A percentile compares a stretch with the other conserved stretches of the same genome.
phyloP scores from a whole-genome alignment of 2,329 filamentous ascomycete species.

The Penicillium sp. region DNA sequence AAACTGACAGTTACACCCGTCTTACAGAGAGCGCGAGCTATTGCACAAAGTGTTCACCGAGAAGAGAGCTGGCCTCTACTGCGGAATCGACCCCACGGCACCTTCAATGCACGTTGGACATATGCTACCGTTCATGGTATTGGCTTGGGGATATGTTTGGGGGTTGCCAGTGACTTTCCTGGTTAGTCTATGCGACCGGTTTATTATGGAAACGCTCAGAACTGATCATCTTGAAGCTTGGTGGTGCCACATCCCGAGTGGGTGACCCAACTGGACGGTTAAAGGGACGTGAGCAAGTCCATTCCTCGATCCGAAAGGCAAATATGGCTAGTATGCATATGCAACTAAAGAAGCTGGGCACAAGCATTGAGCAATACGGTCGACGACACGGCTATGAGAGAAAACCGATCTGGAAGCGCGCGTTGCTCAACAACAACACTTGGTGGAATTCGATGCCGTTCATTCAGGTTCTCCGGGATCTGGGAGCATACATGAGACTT shows the following conservation, averaged over 20 bases:
- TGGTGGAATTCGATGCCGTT: constrained; percentile 77
- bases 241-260: constrained; percentile 48
- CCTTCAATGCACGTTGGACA: constrained; percentile 54
- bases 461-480: constrained; percentile 70
- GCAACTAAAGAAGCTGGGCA: constrained; percentile 65
- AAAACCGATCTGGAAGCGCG: constrained; percentile 66
- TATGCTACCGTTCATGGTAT: constrained; percentile 53
- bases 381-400: constrained; percentile 64
- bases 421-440: constrained; percentile 75
- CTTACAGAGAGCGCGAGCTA: constrained; percentile 42
- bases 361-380: constrained; percentile 68
- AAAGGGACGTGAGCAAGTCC: constrained; percentile 41
- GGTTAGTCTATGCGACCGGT: constrained; percentile 31
- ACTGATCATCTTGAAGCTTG: constrained; percentile 41
- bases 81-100: constrained; percentile 53
- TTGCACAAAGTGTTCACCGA: constrained; percentile 48
- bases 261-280: constrained; percentile 51
- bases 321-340: constrained; percentile 53
- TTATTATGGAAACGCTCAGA: not conserved
- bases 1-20: constrained; percentile 8
- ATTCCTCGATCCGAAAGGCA: constrained; percentile 42
- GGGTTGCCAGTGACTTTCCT: constrained; percentile 49
- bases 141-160: constrained; percentile 53
- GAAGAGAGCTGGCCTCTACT: constrained; percentile 50
- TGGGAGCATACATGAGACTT: constrained; percentile 74